Conservation (phyloP, 345 rosid genomes). For the Eutrema heterophyllum region DNA sequence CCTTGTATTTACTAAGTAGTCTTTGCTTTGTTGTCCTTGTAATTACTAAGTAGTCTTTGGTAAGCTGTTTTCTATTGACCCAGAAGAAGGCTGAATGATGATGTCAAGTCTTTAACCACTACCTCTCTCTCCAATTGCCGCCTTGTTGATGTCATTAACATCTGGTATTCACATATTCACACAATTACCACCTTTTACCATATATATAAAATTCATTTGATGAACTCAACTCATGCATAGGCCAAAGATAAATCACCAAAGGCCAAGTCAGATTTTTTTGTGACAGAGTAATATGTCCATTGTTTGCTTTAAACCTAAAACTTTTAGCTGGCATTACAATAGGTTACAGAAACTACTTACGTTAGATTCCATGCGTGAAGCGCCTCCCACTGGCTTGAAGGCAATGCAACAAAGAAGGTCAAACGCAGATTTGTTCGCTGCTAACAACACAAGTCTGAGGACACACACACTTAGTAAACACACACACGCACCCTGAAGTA, state of each 20-base stretch:
- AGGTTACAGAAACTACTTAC: slow-evolving; percentile 33
- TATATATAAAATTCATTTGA: not conserved
- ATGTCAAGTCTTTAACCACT: slow-evolving; percentile 58
- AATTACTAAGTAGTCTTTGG: slow-evolving; percentile 21
- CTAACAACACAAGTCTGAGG: slow-evolving; percentile 10
- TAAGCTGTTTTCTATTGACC: slow-evolving; percentile 34
- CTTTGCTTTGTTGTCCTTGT: slow-evolving; percentile 26
- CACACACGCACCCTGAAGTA: too few species aligned
- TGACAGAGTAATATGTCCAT: too few species aligned
- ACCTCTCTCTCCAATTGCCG: slow-evolving; percentile 93
- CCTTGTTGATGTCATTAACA: slow-evolving; percentile 78
- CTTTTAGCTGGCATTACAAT: too few species aligned
- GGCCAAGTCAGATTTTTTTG: too few species aligned
- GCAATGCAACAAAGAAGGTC: slow-evolving; percentile 94
- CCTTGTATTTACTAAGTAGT: too few species aligned
- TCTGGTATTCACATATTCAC: slow-evolving; percentile 42
- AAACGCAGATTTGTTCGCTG: slow-evolving; percentile 90
- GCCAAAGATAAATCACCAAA: too few species aligned
- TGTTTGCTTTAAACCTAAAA: too few species aligned
- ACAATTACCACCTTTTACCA: not conserved
- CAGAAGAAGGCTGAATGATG: slow-evolving; percentile 74
- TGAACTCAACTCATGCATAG: too few species aligned
- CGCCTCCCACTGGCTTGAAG: slow-evolving; percentile 96
- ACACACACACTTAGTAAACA: not conserved
- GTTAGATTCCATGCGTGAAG: slow-evolving; percentile 98